Evolutionary conservation across 148 eudicot genomes (phyloP), one percentile per base, ranked within the genome.

Genomic region (Vaccinium corymbosum): DNA sequence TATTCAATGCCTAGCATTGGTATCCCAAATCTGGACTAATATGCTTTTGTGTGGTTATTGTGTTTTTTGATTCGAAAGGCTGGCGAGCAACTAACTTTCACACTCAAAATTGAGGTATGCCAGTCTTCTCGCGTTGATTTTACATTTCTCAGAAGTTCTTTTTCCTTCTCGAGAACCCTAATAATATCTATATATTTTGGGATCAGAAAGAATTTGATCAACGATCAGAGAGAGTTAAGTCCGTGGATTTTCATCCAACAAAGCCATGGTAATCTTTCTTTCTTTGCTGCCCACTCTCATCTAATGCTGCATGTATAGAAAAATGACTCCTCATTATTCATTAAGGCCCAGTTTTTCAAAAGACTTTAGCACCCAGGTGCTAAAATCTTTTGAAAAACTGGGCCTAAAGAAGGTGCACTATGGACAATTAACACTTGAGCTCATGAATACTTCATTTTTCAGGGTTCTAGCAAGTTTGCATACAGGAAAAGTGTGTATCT

Each of bases 401-500:
- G 27, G 27, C 27, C 27, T 27, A 27, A 17, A n/a, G 27, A 10
- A 19, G 22, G 25, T 15, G 15, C 22, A 19, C 1, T 17, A 7
- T 7, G 53, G 27, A 42, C 5, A 42, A 3, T 3, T 57, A 57
- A 57, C 32, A 29, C 1, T 56, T 3, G 10, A 4, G 19, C 1
- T 38, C 15, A 8, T 12, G 49, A 7, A 11, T 61, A 20, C 71
- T 72, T 82, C 71, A 50, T 59, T 10, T 50, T 84, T 27, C 87
- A 94, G 98, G 98, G 85, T 94, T 85, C 84, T 94, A 85, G 84
- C 91, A 42, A 89, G 95, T 84, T 87, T 91, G 80, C 84, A 93
- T 76, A 89, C 95, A 2, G 98, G 98, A 80, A 86, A 83, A 59
- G 89, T 93, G 20, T 85, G 87, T 81, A 91, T 94, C n/a, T 94